Base-by-base conservation (phyloP, 1,284 basidiomycete genomes). In the Marasmius tenuissimus region DNA sequence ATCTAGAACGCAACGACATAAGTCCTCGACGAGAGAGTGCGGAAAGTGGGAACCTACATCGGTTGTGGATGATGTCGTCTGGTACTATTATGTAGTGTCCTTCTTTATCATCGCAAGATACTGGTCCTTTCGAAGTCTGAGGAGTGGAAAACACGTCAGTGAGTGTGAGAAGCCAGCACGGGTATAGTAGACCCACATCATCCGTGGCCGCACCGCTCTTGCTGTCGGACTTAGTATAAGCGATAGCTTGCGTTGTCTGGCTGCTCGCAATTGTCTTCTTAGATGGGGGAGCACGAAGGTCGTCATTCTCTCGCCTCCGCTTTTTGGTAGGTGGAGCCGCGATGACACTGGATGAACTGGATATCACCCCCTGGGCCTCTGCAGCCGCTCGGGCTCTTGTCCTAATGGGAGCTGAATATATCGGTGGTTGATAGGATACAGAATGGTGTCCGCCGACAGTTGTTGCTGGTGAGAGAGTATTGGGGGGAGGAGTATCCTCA, bases 51-150 rank as follows among this genome's bases (percentile, higher is more conserved):
- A 34, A 80, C 89, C 69, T 76, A 94, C 94, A 96, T 73, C 92
- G 88, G 67, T 83, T 83, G 72, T 88, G 84, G 67, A 97, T 93
- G 69, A 96, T 82, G 77, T 96, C 94, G 76, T 94, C 92, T 51
- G 91, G 89, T 65, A 90, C 88, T 73, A 97, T 91, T 71, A 97
- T 94, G 74, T 96, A 97, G 76, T 97, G 95, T 27, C 94, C 94
- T 74, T 97, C 94, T 76, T 95, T 92, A 80, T 97, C 94, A 73
- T 97, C 94, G 77, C 93, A 96, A 59, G 91, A 80, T 60, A 84
- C 79, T 62, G 81, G 76, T 18, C 79, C 82, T 72, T 86, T 88
- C 63, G 85, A 81, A 61, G 81, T 78, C 87, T 89, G 74, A 64
- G 68, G 59, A 57, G 65, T 63, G 62, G 64, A 60, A 64, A 59